Base-by-base conservation (phyloP, 2,329 filamentous ascomycete species). In the Beauveria scarabaeidicola region DNA sequence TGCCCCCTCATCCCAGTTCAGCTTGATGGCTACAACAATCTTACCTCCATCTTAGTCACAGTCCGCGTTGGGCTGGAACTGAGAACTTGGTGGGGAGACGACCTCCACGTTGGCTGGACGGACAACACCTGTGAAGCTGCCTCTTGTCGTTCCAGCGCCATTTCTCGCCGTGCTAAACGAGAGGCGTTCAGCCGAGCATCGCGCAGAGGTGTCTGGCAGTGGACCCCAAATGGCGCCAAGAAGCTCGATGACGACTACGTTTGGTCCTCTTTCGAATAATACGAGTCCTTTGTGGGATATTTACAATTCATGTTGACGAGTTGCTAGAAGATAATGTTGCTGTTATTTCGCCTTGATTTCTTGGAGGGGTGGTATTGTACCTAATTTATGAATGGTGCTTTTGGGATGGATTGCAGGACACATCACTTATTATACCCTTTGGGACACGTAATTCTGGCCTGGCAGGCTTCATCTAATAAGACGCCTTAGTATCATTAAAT, bases 1-100 rank as follows among this genome's bases (percentile, higher is more conserved):
- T 76, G 73, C 61, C 61, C 66, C 40, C 68, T 76, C 61, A 73
- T 69, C 1, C 66, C 68, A 0, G 66, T 77, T 55, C 63, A 69
- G 10, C 66, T 76, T 56, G 71, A 72, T 27, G 73, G 72, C 8
- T 76, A 75, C 62, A 69, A 62, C 17, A 70, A 74, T 51, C 65
- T 76, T 55, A 74, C 73, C 21, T 76, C 74, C 1, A 64, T 76
- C 3, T 58, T 76, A 58, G 70, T 76, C 44, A 72, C 67, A 3
- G 63, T 75, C 17, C 73, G 68, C 21, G 73, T 77, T 44, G 72
- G 72, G 41, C 63, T 69, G 25, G 67, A 75, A 29, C 64, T 74
- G 27, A 70, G 73, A 58, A 66, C 72, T 32, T 76, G 74, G 74
- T 76, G 74, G 74, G 72, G 68, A 27, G 74, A 76, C 56, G 74